These are phyloP conservation scores for Anthracocystis walkeri DNA, from an alignment of 1,284 basidiomycete species.

Conservation along the genomic window DNA sequence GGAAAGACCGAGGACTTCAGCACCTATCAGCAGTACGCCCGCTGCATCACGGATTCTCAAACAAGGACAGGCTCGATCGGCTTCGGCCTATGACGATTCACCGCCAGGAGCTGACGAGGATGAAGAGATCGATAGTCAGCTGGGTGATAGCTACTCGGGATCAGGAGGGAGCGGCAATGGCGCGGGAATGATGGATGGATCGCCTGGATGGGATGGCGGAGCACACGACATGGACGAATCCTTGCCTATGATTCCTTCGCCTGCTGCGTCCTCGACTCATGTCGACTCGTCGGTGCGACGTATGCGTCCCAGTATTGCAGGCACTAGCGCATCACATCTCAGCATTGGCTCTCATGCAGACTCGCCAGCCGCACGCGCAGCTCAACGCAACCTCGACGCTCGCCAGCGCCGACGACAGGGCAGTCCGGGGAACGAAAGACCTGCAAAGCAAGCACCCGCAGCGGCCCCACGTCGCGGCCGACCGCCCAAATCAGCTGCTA, in stretches of 20 bases:
- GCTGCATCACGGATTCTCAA: constrained; percentile 36
- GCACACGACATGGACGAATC: constrained; percentile 18
- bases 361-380: constrained; percentile 42
- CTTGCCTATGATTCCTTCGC: constrained; percentile 37
- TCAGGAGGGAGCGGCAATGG: constrained; percentile 16
- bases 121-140: constrained; percentile 28
- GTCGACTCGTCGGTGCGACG: constrained; percentile 29
- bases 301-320: constrained; percentile 34
- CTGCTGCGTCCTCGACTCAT: constrained; percentile 28
- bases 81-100: neutral
- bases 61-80: neutral
- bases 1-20: constrained; percentile 16
- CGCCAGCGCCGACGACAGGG: constrained; percentile 36
- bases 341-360: constrained; percentile 29
- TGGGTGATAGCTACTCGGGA: constrained; percentile 18
- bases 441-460: constrained; percentile 8
- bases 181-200: constrained; percentile 9
- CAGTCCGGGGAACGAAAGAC: constrained; percentile 26
- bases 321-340: constrained; percentile 25
- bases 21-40: constrained; percentile 44
- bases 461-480: constrained; percentile 12
- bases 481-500: constrained; percentile 24
- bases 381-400: constrained; percentile 29
- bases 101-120: constrained; percentile 14
- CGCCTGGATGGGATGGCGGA: constrained; percentile 20